Base-by-base conservation (phyloP, 768 basidiomycete genomes). In the Lepiota venenata region DNA sequence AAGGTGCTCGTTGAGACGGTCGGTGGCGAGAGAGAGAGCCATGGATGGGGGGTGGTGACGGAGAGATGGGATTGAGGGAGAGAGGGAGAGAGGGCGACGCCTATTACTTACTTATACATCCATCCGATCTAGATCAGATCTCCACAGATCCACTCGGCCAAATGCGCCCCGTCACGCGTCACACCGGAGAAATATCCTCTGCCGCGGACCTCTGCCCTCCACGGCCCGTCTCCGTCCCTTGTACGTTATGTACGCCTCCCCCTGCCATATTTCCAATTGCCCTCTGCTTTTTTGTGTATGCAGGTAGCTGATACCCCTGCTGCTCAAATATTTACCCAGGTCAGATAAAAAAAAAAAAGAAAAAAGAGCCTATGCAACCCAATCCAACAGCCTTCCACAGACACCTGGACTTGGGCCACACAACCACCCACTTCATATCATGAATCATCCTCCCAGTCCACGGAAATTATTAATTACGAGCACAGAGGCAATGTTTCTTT, bases 1-100 rank as follows among this genome's bases (percentile, higher is more conserved):
- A 22, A 92, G 79, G 61, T 91, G 88, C 67, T 90, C 85, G 67
- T 90, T 88, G 50, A 68, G 67, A 32, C 75, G 75, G 51, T 65
- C 65, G 51, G 63, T 61, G 58, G 38, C 68, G 61, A 55, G 66
- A 61, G 52, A 64, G 64, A 35, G 68, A 62, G 45, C 44, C 48
- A 46, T 44, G 29, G n/a, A n/a, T n/a, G n/a, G n/a, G n/a, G n/a
- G n/a, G 43, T 40, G 14, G 18, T 48, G 53, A 48, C 27, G 47
- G 32, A 54, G 38, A 47, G 43, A 35, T 32, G 32, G 14, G 25
- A 49, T 14, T 38, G 29, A 14, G 55, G 52, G 58, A 32, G 39
- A n/a, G n/a, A n/a, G n/a, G n/a, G n/a, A n/a, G n/a, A 51, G 48
- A 22, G 46, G 16, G 39, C 25, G 38, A 48, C 32, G 32, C 32